Percentiles rank a stretch among this genome's conserved stretches.
Conservation (phyloP, 768 basidiomycete species). For the Pholiota molesta region DNA sequence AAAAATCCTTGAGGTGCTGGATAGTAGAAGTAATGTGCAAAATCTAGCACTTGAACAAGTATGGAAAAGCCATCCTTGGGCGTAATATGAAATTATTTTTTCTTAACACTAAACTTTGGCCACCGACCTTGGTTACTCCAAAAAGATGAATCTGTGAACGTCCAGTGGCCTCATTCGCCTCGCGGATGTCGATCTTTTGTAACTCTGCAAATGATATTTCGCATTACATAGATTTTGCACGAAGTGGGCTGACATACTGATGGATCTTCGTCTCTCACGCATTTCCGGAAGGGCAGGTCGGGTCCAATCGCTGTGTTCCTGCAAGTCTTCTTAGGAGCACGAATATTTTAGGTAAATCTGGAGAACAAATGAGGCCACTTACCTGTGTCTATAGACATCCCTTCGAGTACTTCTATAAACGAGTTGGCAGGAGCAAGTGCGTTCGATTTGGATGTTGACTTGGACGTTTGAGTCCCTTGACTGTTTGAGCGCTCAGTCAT, state of each 20-base stretch:
- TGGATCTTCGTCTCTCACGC: slow-evolving; percentile 8
- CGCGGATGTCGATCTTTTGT: slow-evolving; percentile 30
- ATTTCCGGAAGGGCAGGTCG: slow-evolving; percentile 5
- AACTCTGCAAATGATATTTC: slow-evolving; percentile 22
- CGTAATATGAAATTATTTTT: background rate
- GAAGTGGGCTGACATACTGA: slow-evolving; percentile 16
- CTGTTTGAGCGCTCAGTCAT: background rate
- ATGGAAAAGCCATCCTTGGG: slow-evolving; percentile 81
- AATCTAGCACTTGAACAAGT: slow-evolving; percentile 76
- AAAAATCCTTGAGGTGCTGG: slow-evolving; percentile 79
- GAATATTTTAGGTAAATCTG: background rate
- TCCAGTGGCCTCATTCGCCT: slow-evolving; percentile 12
- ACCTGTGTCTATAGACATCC: background rate
- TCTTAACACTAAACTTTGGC: background rate
- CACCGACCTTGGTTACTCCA: slow-evolving; percentile 29
- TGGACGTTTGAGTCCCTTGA: too few relatives aligned
- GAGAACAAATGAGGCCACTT: background rate
- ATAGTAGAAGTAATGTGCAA: slow-evolving; percentile 91
- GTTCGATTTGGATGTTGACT: background rate
- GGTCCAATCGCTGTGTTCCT: slow-evolving; percentile 10
- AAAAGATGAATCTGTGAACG: slow-evolving; percentile 27
- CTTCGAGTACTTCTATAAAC: background rate
- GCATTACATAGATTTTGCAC: background rate
- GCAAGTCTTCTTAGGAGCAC: background rate
- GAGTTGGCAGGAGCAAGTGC: background rate